Conservation (phyloP, 208 protist genomes). For the Acanthamoeba healyi region DNA sequence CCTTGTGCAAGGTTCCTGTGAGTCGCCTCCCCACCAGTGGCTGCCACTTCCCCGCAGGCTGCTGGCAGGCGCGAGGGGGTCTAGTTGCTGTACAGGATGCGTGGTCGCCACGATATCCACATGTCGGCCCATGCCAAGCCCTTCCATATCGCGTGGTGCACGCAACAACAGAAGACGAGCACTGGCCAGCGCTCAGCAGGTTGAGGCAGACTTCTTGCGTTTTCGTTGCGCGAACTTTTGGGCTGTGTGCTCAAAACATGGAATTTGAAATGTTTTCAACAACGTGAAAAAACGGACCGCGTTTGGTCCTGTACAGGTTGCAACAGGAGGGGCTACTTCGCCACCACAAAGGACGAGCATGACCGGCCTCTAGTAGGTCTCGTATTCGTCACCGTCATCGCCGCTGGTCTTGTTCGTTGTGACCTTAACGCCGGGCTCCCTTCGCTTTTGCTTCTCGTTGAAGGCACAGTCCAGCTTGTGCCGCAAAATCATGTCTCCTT, state of each 20-base stretch:
- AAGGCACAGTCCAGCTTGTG: constrained; percentile 65
- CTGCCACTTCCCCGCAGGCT: background rate
- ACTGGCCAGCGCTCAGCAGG: too few species aligned
- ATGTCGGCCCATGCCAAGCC: too few species aligned
- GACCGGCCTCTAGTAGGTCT: background rate
- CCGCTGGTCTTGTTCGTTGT: background rate
- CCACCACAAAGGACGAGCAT: too few species aligned
- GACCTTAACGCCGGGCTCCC: background rate
- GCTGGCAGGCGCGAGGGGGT: background rate
- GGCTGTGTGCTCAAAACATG: too few species aligned
- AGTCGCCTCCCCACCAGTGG: background rate
- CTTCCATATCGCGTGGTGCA: too few species aligned
- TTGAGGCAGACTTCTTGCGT: too few species aligned
- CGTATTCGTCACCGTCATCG: constrained; percentile 59
- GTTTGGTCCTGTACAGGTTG: background rate
- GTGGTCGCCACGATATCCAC: too few species aligned
- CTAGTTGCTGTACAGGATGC: background rate
- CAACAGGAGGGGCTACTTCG: too few species aligned
- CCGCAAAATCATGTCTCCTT: constrained; percentile 30
- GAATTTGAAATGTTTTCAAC: too few species aligned
- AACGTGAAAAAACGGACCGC: background rate
- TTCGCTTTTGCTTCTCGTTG: constrained; percentile 71
- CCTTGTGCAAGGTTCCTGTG: background rate
- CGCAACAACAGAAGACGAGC: too few species aligned
- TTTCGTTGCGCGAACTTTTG: too few species aligned